Evolutionary conservation across 1,284 basidiomycete genomes (phyloP).

Genomic region (Apiotrichum akiyoshidainum): DNA sequence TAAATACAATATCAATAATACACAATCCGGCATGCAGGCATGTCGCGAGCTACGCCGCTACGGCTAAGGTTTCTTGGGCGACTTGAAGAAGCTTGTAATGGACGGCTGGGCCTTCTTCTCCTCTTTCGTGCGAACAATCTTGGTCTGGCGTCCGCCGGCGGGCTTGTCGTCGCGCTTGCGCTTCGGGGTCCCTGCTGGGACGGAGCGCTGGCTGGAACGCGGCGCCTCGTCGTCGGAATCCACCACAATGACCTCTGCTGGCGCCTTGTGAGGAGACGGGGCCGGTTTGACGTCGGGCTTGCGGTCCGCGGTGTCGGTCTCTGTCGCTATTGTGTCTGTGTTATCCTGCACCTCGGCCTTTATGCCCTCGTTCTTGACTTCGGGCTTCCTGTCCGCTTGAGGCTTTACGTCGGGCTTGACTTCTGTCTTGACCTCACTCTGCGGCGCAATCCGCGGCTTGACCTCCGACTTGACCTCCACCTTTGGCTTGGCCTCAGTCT

Average conservation of each 20-base stretch:
- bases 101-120: constrained; percentile 35
- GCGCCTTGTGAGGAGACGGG: neutral
- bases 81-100: constrained; percentile 41
- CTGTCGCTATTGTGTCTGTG: neutral
- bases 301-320: neutral
- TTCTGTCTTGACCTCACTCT: neutral
- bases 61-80: constrained; percentile 21
- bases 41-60: too few species aligned
- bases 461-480: constrained; percentile 8
- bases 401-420: constrained; percentile 1
- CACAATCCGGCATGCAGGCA: neutral
- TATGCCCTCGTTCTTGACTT: constrained; percentile 1
- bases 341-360: neutral
- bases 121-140: constrained; percentile 28
- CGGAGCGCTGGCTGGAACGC: neutral
- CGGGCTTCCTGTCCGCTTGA: neutral
- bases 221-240: constrained; percentile 4
- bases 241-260: constrained; percentile 1
- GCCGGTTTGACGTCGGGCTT: neutral
- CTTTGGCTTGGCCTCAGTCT: neutral
- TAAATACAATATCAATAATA: too few species aligned
- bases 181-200: neutral
- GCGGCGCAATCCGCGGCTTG: neutral
- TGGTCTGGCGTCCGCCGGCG: constrained; percentile 35
- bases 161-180: constrained; percentile 8